Evolutionary conservation across 2,329 filamentous ascomycete species (phyloP).

Genomic region (Daldinia sp.): DNA sequence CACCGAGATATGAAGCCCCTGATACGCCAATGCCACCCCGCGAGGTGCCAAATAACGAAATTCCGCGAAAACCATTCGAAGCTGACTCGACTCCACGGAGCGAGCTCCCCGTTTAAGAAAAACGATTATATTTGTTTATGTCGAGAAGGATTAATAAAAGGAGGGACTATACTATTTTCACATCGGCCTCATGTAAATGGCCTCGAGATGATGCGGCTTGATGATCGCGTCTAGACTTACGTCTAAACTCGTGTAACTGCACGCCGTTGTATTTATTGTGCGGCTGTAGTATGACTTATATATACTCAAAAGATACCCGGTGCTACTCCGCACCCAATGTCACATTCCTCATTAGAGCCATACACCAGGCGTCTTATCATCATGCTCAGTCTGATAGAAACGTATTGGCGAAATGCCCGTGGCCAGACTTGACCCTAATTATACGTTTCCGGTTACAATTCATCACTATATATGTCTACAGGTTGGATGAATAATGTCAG

Average conservation of each 20-base stretch:
- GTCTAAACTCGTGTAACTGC: background rate
- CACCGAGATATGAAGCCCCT: slow-evolving; percentile 13
- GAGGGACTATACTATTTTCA: background rate
- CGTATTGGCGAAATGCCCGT: background rate
- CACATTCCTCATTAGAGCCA: slow-evolving; percentile 25
- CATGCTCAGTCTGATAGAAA: background rate
- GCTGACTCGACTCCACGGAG: background rate
- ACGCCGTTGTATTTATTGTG: background rate
- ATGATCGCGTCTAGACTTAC: background rate
- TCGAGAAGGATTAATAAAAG: background rate
- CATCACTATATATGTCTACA: too few species aligned
- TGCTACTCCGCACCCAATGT: slow-evolving; percentile 26
- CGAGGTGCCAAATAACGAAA: slow-evolving; percentile 9
- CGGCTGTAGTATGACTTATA: background rate
- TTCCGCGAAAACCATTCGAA: background rate
- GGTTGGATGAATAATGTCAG: too few species aligned
- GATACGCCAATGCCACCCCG: background rate
- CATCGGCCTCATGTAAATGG: background rate
- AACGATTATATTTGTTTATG: background rate
- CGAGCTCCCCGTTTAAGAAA: slow-evolving; percentile 6
- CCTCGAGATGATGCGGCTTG: background rate
- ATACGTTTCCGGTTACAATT: background rate
- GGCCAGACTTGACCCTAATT: background rate
- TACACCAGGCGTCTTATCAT: background rate
- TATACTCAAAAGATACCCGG: slow-evolving; percentile 9